These are phyloP conservation scores for Pseudocercospora vitis DNA, from an alignment of 2,329 filamentous ascomycete genomes.

Conservation along the genomic window DNA sequence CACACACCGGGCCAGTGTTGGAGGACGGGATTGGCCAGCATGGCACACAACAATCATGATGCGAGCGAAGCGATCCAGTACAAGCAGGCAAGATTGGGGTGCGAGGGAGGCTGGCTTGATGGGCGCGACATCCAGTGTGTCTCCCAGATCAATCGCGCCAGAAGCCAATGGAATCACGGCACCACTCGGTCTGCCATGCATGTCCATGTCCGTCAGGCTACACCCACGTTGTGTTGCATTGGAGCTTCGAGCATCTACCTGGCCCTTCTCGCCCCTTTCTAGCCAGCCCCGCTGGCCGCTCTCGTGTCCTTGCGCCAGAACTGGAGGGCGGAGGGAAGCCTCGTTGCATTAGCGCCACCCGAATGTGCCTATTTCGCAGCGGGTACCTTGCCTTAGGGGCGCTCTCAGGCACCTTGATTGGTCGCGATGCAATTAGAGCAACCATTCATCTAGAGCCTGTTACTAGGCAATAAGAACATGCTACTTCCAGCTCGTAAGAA, in stretches of 20 bases:
- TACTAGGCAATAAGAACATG: slow-evolving; percentile 10
- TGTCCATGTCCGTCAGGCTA: neutral
- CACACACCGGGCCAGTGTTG: too few relatives aligned
- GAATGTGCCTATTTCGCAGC: neutral
- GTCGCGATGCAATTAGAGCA: slow-evolving; percentile 1
- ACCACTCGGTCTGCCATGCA: neutral
- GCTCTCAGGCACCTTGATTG: slow-evolving; percentile 3
- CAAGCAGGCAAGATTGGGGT: neutral
- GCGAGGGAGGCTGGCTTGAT: neutral
- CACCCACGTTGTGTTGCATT: slow-evolving; percentile 6
- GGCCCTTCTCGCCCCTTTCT: slow-evolving; percentile 3
- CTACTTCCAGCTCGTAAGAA: neutral
- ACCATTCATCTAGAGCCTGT: slow-evolving; percentile 10
- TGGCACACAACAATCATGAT: too few relatives aligned
- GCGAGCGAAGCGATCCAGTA: neutral
- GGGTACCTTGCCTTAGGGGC: neutral
- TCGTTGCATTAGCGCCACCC: slow-evolving; percentile 4
- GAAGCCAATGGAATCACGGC: neutral
- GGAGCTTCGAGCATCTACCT: slow-evolving; percentile 1
- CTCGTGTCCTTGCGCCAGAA: slow-evolving; percentile 9
- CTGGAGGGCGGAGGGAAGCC: neutral
- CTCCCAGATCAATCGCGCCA: neutral
- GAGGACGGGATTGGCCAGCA: too few relatives aligned
- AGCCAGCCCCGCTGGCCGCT: neutral
- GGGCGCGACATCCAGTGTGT: neutral